Conservation (phyloP, 2,329 filamentous ascomycete species). For the Aphanoascus verrucosus region DNA sequence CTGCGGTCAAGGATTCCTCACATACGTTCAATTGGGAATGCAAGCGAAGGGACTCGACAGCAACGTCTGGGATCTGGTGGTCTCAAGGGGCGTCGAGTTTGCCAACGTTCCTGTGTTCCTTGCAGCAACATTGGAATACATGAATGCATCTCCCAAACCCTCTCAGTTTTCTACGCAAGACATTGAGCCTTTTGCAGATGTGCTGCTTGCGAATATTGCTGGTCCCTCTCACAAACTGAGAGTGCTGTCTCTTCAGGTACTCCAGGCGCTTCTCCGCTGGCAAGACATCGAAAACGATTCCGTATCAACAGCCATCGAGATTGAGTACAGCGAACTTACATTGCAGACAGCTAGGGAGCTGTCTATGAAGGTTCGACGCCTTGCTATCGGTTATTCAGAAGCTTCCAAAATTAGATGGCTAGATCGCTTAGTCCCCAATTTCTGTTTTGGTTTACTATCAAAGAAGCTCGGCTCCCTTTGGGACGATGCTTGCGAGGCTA, state of each 20-base stretch:
- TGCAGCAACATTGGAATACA: conserved; percentile 48
- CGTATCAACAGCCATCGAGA: conserved; percentile 55
- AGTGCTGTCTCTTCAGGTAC: conserved; percentile 59
- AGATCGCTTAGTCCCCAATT: conserved; percentile 61
- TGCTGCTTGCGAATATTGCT: conserved; percentile 62
- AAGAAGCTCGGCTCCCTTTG: conserved; percentile 75
- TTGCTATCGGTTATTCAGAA: conserved; percentile 54
- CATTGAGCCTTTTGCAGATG: conserved; percentile 51
- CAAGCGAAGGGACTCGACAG: conserved; percentile 48
- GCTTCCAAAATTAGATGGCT: conserved; percentile 54
- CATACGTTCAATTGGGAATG: conserved; percentile 57
- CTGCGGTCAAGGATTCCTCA: conserved; percentile 61
- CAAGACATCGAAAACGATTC: conserved; percentile 39
- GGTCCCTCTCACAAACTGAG: conserved; percentile 65
- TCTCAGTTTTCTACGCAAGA: conserved; percentile 41
- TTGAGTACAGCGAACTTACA: conserved; percentile 68
- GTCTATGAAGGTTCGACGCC: conserved; percentile 74
- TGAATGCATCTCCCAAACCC: conserved; percentile 23
- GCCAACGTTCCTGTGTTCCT: conserved; percentile 56
- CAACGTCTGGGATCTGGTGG: conserved; percentile 54
- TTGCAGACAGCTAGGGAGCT: conserved; percentile 66
- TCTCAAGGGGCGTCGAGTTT: conserved; percentile 56
- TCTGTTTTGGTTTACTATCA: conserved; percentile 80
- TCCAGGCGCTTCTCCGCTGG: conserved; percentile 49
- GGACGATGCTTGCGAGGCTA: conserved; percentile 66